Evolutionary conservation across 805 yeast species (phyloP).

Genomic region (Lipomyces starkeyi): DNA sequence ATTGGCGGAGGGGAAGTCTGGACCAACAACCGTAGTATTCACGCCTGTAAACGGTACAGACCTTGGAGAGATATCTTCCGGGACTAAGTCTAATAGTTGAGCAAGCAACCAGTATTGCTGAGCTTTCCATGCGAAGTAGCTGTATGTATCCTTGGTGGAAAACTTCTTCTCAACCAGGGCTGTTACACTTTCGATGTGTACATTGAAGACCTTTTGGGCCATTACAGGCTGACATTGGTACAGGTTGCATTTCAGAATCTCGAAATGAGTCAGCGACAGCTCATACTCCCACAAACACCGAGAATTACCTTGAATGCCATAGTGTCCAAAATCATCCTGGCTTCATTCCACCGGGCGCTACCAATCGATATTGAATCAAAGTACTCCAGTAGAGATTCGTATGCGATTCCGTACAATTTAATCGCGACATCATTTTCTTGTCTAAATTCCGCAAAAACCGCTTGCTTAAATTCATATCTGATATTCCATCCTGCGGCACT

Average conservation of each 20-base stretch:
- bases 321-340: slow-evolving; percentile 61
- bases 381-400: slow-evolving; percentile 56
- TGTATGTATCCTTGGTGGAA: slow-evolving; percentile 42
- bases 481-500: slow-evolving; percentile 54
- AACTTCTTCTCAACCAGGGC: slow-evolving; percentile 47
- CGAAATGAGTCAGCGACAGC: neutral
- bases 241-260: slow-evolving; percentile 65
- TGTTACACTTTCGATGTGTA: slow-evolving; percentile 63
- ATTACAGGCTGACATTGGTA: slow-evolving; percentile 62
- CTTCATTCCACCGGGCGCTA: slow-evolving; percentile 51
- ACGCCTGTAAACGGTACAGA: slow-evolving; percentile 45
- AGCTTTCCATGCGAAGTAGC: slow-evolving; percentile 60
- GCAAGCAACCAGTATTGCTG: slow-evolving; percentile 72
- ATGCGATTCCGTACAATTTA: slow-evolving; percentile 59
- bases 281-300: neutral
- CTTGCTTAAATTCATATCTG: slow-evolving; percentile 59
- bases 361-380: slow-evolving; percentile 44
- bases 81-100: slow-evolving; percentile 58
- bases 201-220: slow-evolving; percentile 67
- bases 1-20: slow-evolving; percentile 37
- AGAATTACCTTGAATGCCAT: slow-evolving; percentile 54
- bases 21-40: slow-evolving; percentile 21
- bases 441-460: slow-evolving; percentile 57
- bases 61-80: slow-evolving; percentile 50
- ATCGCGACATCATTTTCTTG: slow-evolving; percentile 56